phyloP scores from a whole-genome alignment of 1,284 basidiomycete species.

The Mycena sp. region DNA sequence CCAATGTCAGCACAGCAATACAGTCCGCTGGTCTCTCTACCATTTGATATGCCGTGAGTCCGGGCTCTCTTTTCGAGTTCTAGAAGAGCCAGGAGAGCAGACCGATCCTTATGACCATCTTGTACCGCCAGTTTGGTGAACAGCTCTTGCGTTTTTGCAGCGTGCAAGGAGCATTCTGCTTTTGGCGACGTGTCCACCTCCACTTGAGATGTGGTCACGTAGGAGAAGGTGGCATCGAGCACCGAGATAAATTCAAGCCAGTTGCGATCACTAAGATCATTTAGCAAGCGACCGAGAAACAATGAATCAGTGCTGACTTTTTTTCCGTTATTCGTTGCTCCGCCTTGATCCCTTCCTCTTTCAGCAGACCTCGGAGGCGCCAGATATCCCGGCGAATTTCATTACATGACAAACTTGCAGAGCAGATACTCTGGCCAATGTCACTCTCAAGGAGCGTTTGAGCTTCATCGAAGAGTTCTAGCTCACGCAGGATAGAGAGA shows the following conservation, averaged over 20 bases:
- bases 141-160: slow-evolving; percentile 59
- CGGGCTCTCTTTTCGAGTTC: slow-evolving; percentile 74
- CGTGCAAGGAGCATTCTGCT: slow-evolving; percentile 48
- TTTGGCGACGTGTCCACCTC: slow-evolving; percentile 41
- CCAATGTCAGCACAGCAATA: background rate
- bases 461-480: slow-evolving; percentile 75
- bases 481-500: slow-evolving; percentile 73
- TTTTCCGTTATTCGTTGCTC: slow-evolving; percentile 64
- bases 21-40: slow-evolving; percentile 40
- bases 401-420: slow-evolving; percentile 78
- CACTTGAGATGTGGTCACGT: slow-evolving; percentile 42
- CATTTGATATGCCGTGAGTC: slow-evolving; percentile 55
- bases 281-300: background rate
- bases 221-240: slow-evolving; percentile 70
- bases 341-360: slow-evolving; percentile 69
- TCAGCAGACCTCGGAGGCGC: slow-evolving; percentile 58
- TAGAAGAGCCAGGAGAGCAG: slow-evolving; percentile 73
- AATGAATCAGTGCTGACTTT: slow-evolving; percentile 51
- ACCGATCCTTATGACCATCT: slow-evolving; percentile 77
- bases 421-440: slow-evolving; percentile 70
- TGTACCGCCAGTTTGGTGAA: slow-evolving; percentile 64
- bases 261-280: slow-evolving; percentile 72
- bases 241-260: slow-evolving; percentile 86
- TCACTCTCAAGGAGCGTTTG: slow-evolving; percentile 74
- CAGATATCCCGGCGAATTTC: slow-evolving; percentile 78